phyloP scores from a whole-genome alignment of 306 rosid genomes.

The Vicia sativa region DNA sequence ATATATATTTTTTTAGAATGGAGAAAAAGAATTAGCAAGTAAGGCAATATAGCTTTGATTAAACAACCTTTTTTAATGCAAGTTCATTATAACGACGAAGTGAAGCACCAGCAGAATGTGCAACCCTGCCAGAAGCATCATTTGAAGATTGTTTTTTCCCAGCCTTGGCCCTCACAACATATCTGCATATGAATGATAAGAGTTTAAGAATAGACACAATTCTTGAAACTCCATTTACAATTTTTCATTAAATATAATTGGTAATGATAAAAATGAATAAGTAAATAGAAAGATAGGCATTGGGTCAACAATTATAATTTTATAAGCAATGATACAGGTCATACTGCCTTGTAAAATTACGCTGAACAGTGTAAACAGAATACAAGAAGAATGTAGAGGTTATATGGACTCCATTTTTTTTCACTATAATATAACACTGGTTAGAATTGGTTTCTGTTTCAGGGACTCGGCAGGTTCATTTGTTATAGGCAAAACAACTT shows the following conservation, averaged over 20 bases:
- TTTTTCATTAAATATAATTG: neutral
- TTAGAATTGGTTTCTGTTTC: no score
- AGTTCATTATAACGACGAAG: conserved; percentile 88
- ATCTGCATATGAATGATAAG: conserved; percentile 53
- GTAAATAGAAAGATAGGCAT: neutral
- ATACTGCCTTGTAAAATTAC: conserved; percentile 17
- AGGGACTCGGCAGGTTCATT: no score
- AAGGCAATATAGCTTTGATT: conserved; percentile 8
- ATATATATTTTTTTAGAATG: no score
- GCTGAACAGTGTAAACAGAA: neutral
- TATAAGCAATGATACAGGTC: neutral
- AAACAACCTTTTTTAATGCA: conserved; percentile 79
- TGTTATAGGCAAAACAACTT: no score
- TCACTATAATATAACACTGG: no score
- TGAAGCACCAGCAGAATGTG: conserved; percentile 93
- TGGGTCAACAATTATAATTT: conserved; percentile 10
- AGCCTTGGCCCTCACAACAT: conserved; percentile 93
- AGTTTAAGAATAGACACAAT: conserved; percentile 24
- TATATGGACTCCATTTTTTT: neutral
- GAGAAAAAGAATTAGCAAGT: conserved; percentile 18
- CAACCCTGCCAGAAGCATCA: conserved; percentile 82
- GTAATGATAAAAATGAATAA: conserved; percentile 17
- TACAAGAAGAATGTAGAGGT: neutral
- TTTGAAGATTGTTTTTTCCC: conserved; percentile 92
- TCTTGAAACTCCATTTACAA: conserved; percentile 11